Conservation (phyloP, 176 grass and related monocot genomes). For the Aegilops bicornis region DNA sequence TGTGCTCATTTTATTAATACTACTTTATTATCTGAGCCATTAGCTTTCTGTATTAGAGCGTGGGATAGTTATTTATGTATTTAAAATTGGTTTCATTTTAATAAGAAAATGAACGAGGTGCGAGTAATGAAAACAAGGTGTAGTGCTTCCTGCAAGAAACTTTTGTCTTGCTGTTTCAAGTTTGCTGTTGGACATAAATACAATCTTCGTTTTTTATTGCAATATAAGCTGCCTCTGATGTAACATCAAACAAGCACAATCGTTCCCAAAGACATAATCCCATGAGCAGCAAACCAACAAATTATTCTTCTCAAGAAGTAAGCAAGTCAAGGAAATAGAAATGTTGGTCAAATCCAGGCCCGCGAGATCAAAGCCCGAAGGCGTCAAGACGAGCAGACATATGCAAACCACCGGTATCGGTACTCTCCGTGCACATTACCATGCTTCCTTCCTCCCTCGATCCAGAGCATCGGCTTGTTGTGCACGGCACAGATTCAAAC, state of each 20-base stretch:
- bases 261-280: neutral
- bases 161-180: neutral
- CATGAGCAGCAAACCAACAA: neutral
- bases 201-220: no score
- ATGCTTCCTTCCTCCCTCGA: conserved; percentile 69
- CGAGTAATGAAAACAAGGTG: no score
- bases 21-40: no score
- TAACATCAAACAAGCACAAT: neutral
- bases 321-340: neutral
- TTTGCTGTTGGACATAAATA: neutral
- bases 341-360: conserved; percentile 84
- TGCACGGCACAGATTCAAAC: conserved; percentile 33
- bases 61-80: no score
- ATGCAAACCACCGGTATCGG: conserved; percentile 42
- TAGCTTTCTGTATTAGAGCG: no score
- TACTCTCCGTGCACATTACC: conserved; percentile 78
- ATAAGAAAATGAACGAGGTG: no score
- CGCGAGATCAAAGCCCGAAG: conserved; percentile 70
- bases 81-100: no score
- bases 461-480: conserved; percentile 98
- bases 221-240: neutral
- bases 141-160: no score
- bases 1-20: no score
- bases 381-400: conserved; percentile 93
- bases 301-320: neutral